Conservation (phyloP, 1,284 basidiomycete genomes). For the Cryptococcus neoformans region DNA sequence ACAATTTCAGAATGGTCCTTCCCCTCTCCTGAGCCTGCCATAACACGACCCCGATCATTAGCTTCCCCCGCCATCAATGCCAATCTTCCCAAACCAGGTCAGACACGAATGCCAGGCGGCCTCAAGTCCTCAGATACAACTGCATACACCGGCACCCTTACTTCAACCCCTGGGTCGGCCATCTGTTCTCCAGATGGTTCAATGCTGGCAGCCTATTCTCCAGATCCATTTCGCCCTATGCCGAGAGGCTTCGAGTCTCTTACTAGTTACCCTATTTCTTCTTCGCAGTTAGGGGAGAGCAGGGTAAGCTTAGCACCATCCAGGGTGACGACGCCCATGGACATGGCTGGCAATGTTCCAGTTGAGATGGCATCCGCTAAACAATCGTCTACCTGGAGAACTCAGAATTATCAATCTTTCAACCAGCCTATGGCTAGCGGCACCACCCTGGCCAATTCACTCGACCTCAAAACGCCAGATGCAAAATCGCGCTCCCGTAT, state of each 20-base stretch:
- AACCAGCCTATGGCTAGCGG: background rate
- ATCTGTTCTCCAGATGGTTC: slow-evolving; percentile 23
- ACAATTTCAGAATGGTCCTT: slow-evolving; percentile 31
- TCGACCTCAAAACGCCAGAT: slow-evolving; percentile 10
- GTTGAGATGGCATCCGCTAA: slow-evolving; percentile 11
- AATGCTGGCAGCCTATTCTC: slow-evolving; percentile 32
- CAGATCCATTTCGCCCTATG: slow-evolving; percentile 30
- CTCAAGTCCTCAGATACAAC: slow-evolving; percentile 13
- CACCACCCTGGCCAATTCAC: background rate
- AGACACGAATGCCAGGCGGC: background rate
- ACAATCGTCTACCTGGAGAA: slow-evolving; percentile 25
- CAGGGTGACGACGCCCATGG: background rate
- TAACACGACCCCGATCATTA: slow-evolving; percentile 16
- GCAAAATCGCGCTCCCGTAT: background rate
- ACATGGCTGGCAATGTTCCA: slow-evolving; percentile 13
- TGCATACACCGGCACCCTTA: slow-evolving; percentile 12
- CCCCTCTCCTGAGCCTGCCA: slow-evolving; percentile 14
- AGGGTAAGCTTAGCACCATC: slow-evolving; percentile 5
- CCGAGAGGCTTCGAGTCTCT: slow-evolving; percentile 31
- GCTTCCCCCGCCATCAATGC: slow-evolving; percentile 6
- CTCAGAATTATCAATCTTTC: slow-evolving; percentile 25
- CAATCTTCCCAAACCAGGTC: slow-evolving; percentile 13
- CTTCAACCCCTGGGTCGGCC: slow-evolving; percentile 10
- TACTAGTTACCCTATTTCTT: slow-evolving; percentile 25
- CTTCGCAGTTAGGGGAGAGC: slow-evolving; percentile 12